Percentiles rank a stretch among this genome's conserved stretches.
Conservation (phyloP, 1,139 yeast genomes). For the Candida sanyaensis region DNA sequence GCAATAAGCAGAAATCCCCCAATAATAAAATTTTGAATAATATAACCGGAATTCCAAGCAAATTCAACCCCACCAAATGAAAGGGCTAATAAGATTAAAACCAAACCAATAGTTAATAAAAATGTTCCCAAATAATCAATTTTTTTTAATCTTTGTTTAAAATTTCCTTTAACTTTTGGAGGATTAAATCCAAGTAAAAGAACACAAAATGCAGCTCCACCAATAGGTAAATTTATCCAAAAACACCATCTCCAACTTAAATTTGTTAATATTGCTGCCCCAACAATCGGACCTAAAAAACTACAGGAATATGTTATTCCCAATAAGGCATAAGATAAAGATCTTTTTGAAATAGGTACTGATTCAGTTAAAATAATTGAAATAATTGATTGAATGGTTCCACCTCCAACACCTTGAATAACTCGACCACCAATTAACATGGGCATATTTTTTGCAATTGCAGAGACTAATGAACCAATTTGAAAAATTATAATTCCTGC, state of each 20-base stretch:
- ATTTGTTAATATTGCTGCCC: slow-evolving; percentile 61
- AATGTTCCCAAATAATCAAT: slow-evolving; percentile 36
- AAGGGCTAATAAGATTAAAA: slow-evolving; percentile 30
- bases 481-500: slow-evolving; percentile 56
- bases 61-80: slow-evolving; percentile 36
- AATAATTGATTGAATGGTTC: slow-evolving; percentile 63
- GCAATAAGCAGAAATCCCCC: slow-evolving; percentile 48
- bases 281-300: slow-evolving; percentile 64
- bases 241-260: slow-evolving; percentile 81
- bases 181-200: slow-evolving; percentile 54
- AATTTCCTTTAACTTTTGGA: slow-evolving; percentile 46
- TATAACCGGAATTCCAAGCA: slow-evolving; percentile 51
- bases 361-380: slow-evolving; percentile 60
- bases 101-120: slow-evolving; percentile 28
- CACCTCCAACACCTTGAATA: slow-evolving; percentile 74
- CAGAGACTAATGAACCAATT: slow-evolving; percentile 63
- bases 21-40: slow-evolving; percentile 52
- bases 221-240: slow-evolving; percentile 68
- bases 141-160: slow-evolving; percentile 37
- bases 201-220: slow-evolving; percentile 53
- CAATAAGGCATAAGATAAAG: slow-evolving; percentile 49
- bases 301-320: slow-evolving; percentile 54
- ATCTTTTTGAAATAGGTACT: slow-evolving; percentile 57
- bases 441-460: slow-evolving; percentile 55
- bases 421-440: slow-evolving; percentile 71